These are phyloP conservation scores for Jatropha curcas DNA, from an alignment of 345 rosid genomes.

Conservation along the genomic window DNA sequence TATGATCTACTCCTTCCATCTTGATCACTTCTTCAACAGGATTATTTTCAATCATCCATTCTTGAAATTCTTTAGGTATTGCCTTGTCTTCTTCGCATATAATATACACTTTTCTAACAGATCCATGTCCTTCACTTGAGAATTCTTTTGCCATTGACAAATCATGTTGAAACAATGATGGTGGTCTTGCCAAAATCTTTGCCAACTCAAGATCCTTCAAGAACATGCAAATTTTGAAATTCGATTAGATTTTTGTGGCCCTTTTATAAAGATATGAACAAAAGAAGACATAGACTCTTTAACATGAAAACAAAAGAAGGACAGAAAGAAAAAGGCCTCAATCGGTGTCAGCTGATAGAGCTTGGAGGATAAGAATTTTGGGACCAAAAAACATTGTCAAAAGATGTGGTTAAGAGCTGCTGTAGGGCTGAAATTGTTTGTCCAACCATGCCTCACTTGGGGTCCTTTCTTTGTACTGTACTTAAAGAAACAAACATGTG, in stretches of 20 bases:
- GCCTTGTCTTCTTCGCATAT: constrained; percentile 12
- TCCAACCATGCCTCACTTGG: constrained; percentile 26
- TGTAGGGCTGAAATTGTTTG: constrained; percentile 27
- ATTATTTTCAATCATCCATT: constrained; percentile 22
- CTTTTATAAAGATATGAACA: too few relatives aligned
- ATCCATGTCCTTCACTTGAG: constrained; percentile 18
- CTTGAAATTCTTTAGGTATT: constrained; percentile 17
- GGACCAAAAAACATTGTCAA: constrained; percentile 19
- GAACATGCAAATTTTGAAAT: not conserved
- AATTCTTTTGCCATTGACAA: not conserved
- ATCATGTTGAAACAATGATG: constrained; percentile 7
- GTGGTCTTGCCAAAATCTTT: constrained; percentile 19
- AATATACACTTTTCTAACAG: constrained; percentile 9
- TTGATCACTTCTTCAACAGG: constrained; percentile 9
- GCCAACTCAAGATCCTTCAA: constrained; percentile 24
- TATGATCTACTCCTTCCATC: constrained; percentile 25
- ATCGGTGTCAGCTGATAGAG: constrained; percentile 21
- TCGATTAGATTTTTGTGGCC: too few relatives aligned
- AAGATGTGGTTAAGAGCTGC: constrained; percentile 7
- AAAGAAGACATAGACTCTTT: too few relatives aligned
- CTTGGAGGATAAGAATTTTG: constrained; percentile 17
- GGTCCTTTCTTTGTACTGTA: not conserved
- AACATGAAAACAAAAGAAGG: too few relatives aligned
- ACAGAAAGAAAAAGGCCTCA: constrained; percentile 4
- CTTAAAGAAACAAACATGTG: too few relatives aligned